Conservation (phyloP, 2,329 filamentous ascomycete species). For the Dothideomycetes sp. region DNA sequence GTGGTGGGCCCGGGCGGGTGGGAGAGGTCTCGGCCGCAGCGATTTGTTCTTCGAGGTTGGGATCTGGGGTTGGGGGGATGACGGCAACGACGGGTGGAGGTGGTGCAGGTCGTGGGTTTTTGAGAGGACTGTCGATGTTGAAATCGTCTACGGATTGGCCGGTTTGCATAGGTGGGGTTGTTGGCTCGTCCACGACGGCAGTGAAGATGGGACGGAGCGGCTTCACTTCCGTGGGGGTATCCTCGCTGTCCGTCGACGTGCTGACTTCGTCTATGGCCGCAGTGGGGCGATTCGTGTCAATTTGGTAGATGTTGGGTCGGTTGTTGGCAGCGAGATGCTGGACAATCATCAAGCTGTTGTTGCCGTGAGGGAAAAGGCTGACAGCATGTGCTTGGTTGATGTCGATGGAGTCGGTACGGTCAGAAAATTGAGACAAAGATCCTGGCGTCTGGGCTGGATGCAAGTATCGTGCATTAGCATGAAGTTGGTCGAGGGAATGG, state of each 20-base stretch:
- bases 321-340: conserved; percentile 28
- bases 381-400: conserved; percentile 51
- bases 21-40: no score
- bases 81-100: conserved; percentile 35
- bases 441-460: conserved; percentile 9
- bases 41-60: conserved; percentile 2
- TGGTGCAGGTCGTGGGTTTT: conserved; percentile 47
- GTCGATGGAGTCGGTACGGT: conserved; percentile 42
- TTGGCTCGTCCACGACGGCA: conserved; percentile 10
- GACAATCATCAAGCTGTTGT: conserved; percentile 53
- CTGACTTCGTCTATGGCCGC: not conserved
- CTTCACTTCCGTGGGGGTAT: not conserved
- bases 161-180: conserved; percentile 8
- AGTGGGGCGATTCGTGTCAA: not conserved
- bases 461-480: conserved; percentile 5
- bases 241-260: conserved; percentile 1
- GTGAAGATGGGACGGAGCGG: conserved; percentile 7
- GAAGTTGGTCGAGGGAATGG: conserved; percentile 6
- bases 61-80: conserved; percentile 41
- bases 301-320: not conserved
- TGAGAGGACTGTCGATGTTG: conserved; percentile 44
- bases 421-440: conserved; percentile 16
- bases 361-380: conserved; percentile 52
- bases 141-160: not conserved
- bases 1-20: no score